Evolutionary conservation across 805 yeast genomes (phyloP).

Genomic region (Lachancea fermentati): DNA sequence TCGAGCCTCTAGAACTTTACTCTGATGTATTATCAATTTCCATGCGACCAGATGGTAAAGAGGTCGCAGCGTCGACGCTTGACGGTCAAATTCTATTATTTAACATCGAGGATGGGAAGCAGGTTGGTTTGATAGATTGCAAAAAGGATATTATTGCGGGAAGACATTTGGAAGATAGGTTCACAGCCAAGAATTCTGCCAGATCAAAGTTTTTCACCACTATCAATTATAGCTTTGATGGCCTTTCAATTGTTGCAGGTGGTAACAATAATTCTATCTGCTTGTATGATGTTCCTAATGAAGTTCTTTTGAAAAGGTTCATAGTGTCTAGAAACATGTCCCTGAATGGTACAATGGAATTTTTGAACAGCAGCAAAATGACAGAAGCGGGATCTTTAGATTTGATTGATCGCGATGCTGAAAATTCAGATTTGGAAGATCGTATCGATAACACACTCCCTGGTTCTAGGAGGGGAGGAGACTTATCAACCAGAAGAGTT

Average conservation of each 20-base stretch:
- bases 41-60: conserved; percentile 90
- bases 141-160: conserved; percentile 84
- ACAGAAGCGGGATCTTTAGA: conserved; percentile 86
- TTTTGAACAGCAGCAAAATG: conserved; percentile 73
- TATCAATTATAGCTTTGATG: conserved; percentile 83
- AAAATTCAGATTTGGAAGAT: conserved; percentile 78
- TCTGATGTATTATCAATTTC: conserved; percentile 80
- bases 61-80: conserved; percentile 79
- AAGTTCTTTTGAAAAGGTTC: conserved; percentile 76
- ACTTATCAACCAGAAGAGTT: conserved; percentile 65
- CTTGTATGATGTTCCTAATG: conserved; percentile 82
- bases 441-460: conserved; percentile 72
- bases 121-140: conserved; percentile 78
- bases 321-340: conserved; percentile 86
- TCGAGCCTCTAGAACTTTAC: conserved; percentile 82
- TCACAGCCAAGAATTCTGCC: conserved; percentile 71
- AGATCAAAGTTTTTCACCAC: conserved; percentile 81
- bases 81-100: conserved; percentile 84
- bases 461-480: conserved; percentile 78
- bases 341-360: conserved; percentile 77
- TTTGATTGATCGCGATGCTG: conserved; percentile 79
- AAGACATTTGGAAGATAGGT: conserved; percentile 74
- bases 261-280: conserved; percentile 91
- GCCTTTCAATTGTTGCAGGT: conserved; percentile 80
- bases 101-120: conserved; percentile 78